Percentiles rank a stretch among this genome's conserved stretches.
Evolutionary conservation across 176 grass and related monocot genomes (phyloP).

Genomic region (Pontederia paniculata): DNA sequence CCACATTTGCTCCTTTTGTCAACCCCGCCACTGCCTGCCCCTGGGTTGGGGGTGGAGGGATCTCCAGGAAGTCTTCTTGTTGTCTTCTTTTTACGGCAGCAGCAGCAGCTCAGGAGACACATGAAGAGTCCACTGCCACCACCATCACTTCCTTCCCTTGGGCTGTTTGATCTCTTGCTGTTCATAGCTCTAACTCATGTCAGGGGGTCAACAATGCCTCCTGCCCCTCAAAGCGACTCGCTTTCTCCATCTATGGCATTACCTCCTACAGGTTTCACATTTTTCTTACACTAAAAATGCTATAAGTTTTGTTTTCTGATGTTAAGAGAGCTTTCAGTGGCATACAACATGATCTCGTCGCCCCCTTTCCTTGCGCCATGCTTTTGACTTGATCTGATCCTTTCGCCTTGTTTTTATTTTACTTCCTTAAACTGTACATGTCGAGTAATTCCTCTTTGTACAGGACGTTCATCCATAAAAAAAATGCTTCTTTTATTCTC

Average conservation of each 20-base stretch:
- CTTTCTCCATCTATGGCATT: not conserved
- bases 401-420: no score
- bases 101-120: not conserved
- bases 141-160: not conserved
- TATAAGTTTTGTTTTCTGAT: no score
- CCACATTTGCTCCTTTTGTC: not conserved
- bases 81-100: not conserved
- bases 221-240: not conserved
- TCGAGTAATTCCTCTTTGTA: no score
- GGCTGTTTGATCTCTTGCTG: not conserved
- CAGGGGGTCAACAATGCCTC: not conserved
- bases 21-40: not conserved
- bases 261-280: not conserved
- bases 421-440: not conserved
- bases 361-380: no score
- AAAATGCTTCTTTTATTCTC: not conserved
- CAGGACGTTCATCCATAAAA: not conserved
- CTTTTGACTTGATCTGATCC: no score
- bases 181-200: not conserved
- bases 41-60: constrained; percentile 1
- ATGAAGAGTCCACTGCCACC: not conserved
- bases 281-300: no score
- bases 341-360: no score
- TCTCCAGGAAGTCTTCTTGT: not conserved
- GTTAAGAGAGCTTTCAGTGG: no score